These are phyloP conservation scores for Agrostemma githago DNA, from an alignment of 148 eudicot species.

Conservation along the genomic window DNA sequence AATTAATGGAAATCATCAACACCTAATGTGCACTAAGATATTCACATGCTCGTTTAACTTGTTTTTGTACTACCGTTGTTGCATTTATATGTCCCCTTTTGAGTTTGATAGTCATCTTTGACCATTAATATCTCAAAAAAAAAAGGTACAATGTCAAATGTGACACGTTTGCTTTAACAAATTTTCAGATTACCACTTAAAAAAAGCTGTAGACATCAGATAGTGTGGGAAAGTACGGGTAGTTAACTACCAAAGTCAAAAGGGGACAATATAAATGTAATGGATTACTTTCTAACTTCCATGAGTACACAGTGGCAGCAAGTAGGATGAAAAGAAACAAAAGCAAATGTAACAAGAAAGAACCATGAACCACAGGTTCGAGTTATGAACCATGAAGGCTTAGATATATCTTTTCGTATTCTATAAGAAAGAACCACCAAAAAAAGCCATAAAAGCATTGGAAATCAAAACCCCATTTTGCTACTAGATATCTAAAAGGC, in stretches of 20 bases:
- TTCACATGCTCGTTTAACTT: no score
- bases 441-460: not conserved
- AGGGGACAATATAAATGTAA: not conserved
- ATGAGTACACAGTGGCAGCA: not conserved
- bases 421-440: not conserved
- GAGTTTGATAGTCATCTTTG: no score
- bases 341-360: no score
- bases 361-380: not conserved
- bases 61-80: no score
- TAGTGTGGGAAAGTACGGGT: not conserved
- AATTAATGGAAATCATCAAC: no score
- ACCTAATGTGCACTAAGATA: no score
- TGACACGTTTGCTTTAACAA: not conserved
- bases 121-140: not conserved
- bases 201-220: not conserved
- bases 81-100: no score
- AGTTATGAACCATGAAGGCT: not conserved
- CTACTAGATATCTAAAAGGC: not conserved
- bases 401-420: not conserved
- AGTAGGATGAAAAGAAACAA: not conserved
- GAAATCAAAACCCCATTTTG: not conserved
- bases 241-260: not conserved
- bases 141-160: no score
- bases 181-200: no score
- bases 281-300: not conserved